Base-by-base conservation (phyloP, 257 asterid species). In the Solanum acaule region DNA sequence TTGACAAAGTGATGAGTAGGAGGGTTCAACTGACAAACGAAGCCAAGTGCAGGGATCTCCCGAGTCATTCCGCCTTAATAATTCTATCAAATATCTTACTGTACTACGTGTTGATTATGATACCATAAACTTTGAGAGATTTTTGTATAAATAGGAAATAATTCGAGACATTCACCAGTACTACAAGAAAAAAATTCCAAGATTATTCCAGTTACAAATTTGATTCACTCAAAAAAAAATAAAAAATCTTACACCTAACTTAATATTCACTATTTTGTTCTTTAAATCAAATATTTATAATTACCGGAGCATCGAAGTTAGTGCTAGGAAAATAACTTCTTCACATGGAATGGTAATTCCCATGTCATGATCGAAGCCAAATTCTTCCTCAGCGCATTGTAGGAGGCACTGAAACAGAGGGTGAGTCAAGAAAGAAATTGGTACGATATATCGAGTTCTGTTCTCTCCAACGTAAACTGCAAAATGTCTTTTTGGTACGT, bases 331-430 rank as follows among this genome's bases (percentile, higher is more conserved):
- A 84, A 91, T 90, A 25, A 89, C 91, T 85, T 92, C 92, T 76
- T 92, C 92, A 65, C 94, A 92, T 11, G 93, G 94, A 37, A 92
- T 90, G 2, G 92, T 92, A 71, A 92, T 89, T 22, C 94, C 94
- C 94, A 92, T 91, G 3, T 91, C 89, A 23, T 92, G 94, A 67
- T 90, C 91, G 72, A 92, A 92, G 2, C 94, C 94, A 67, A 92
- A 91, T 77, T 92, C 94, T 84, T 92, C 92, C 75, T 92, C 94
- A 4, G 94, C 90, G 0, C 91, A 90, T 6, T 89, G 91, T 38
- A 92, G 92, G 6, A 91, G 91, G 88, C 91, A 79, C 44, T 91
- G 93, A 68, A 92, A 92, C 77, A 91, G 89, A 1, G 94, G 93
- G n/a, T 91, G 93, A 59, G 79, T 86, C 71, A 91, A 84, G 31